A percentile compares a stretch with the other conserved stretches of the same genome.
Evolutionary conservation across 192 early-diverging fungal species (phyloP).

Genomic region (Ambispora gerdemannii): DNA sequence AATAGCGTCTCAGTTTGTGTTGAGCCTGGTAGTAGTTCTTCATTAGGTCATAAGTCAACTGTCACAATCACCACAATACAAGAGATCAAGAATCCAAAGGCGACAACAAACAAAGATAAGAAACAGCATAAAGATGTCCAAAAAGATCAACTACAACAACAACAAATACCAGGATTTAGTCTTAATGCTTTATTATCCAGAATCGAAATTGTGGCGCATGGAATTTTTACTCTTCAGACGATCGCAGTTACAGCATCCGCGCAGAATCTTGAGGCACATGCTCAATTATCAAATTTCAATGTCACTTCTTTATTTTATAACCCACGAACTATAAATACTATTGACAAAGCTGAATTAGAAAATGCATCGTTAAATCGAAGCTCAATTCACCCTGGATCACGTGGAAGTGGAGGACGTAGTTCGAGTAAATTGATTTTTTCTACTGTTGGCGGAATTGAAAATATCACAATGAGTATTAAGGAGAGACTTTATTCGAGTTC

Average conservation of each 20-base stretch:
- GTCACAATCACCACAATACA: constrained; percentile 19
- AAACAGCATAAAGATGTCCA: too few species aligned
- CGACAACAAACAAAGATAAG: constrained; percentile 6
- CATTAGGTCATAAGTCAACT: constrained; percentile 13
- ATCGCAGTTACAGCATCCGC: constrained; percentile 46
- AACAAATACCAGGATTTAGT: not conserved
- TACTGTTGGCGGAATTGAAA: constrained; percentile 40
- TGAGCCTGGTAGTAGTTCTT: not conserved
- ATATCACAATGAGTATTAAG: constrained; percentile 38
- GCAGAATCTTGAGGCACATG: constrained; percentile 42
- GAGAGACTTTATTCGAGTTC: constrained; percentile 29
- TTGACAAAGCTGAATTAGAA: constrained; percentile 37
- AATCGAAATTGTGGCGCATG: constrained; percentile 49
- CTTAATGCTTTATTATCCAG: constrained; percentile 34
- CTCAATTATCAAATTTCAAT: constrained; percentile 43
- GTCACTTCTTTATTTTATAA: constrained; percentile 45
- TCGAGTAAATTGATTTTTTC: constrained; percentile 42
- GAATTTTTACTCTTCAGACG: constrained; percentile 40
- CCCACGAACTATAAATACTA: constrained; percentile 34
- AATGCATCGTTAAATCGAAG: constrained; percentile 36
- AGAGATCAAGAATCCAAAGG: constrained; percentile 24
- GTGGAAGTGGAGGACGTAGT: constrained; percentile 22
- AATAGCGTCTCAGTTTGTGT: too few species aligned
- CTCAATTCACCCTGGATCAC: constrained; percentile 36
- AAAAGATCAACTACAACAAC: not conserved